Evolutionary conservation across 2,329 filamentous ascomycete genomes (phyloP).

Genomic region (Lachnellula hyalina): DNA sequence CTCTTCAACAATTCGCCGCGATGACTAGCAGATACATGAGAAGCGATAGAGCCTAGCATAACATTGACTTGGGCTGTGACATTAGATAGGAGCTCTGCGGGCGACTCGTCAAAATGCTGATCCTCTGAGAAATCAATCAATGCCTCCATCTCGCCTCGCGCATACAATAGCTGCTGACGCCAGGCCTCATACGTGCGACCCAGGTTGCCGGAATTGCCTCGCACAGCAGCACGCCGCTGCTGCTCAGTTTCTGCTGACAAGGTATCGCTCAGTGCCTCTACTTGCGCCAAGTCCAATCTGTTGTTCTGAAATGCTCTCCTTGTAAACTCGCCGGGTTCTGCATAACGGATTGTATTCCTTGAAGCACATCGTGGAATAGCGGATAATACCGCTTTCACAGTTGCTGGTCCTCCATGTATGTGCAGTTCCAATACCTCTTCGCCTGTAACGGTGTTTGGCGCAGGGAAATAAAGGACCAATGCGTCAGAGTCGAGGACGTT

Average conservation of each 20-base stretch:
- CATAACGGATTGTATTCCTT: conserved; percentile 61
- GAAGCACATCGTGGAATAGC: conserved; percentile 59
- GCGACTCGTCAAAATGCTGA: conserved; percentile 91
- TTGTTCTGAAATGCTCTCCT: conserved; percentile 84
- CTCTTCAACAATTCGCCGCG: conserved; percentile 77
- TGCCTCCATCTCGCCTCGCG: conserved; percentile 87
- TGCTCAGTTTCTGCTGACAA: conserved; percentile 78
- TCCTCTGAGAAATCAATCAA: conserved; percentile 97
- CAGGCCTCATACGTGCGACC: conserved; percentile 76
- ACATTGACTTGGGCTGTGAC: conserved; percentile 59
- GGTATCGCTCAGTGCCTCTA: conserved; percentile 59
- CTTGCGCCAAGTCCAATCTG: conserved; percentile 80
- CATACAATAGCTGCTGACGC: conserved; percentile 70
- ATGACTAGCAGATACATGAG: conserved; percentile 72
- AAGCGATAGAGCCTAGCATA: conserved; percentile 57
- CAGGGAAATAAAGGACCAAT: conserved; percentile 60
- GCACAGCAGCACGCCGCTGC: conserved; percentile 80
- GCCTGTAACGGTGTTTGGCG: conserved; percentile 78
- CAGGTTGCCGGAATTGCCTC: conserved; percentile 66
- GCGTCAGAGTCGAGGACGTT: conserved; percentile 61
- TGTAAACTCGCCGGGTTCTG: conserved; percentile 94
- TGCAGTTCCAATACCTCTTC: conserved; percentile 92
- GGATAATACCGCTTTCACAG: conserved; percentile 76
- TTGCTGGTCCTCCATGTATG: conserved; percentile 86
- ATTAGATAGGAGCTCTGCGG: conserved; percentile 62